Evolutionary conservation across 495 filamentous ascomycete species (phyloP).

Genomic region (Lineolata rhizophorae): DNA sequence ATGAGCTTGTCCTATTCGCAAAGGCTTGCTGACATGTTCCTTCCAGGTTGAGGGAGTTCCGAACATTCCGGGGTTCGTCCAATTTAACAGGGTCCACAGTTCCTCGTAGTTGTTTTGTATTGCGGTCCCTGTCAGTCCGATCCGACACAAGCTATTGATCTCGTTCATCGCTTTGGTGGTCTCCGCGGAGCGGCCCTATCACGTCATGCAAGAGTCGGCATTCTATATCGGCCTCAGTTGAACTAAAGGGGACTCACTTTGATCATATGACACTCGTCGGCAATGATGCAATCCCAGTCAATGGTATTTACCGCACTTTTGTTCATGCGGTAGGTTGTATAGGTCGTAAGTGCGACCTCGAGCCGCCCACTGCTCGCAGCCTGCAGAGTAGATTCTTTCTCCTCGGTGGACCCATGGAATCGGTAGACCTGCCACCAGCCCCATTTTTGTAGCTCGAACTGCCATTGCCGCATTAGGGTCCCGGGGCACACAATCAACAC

Average conservation of each 20-base stretch:
- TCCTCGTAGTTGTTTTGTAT: conserved; percentile 98
- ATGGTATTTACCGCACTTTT: conserved; percentile 59
- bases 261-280: conserved; percentile 86
- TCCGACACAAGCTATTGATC: conserved; percentile 78
- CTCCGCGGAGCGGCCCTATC: conserved; percentile 48
- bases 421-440: conserved; percentile 84
- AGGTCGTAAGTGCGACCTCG: conserved; percentile 89
- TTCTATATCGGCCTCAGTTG: too few species aligned
- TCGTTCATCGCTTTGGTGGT: conserved; percentile 77
- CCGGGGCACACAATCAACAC: conserved; percentile 79
- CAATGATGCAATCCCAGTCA: conserved; percentile 91
- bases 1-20: conserved; percentile 76
- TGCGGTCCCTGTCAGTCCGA: conserved; percentile 86
- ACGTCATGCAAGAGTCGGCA: too few species aligned
- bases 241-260: too few species aligned
- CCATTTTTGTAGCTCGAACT: conserved; percentile 65
- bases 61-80: conserved; percentile 80
- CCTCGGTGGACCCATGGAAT: conserved; percentile 44
- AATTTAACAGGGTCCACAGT: conserved; percentile 89
- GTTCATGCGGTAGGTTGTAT: conserved; percentile 62
- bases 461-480: conserved; percentile 77
- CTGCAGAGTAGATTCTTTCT: conserved; percentile 48
- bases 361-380: conserved; percentile 52
- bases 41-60: conserved; percentile 66
- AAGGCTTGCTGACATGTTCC: conserved; percentile 48